Conservation (phyloP, 2,329 filamentous ascomycete genomes). For the Colletotrichum euphorbiae region DNA sequence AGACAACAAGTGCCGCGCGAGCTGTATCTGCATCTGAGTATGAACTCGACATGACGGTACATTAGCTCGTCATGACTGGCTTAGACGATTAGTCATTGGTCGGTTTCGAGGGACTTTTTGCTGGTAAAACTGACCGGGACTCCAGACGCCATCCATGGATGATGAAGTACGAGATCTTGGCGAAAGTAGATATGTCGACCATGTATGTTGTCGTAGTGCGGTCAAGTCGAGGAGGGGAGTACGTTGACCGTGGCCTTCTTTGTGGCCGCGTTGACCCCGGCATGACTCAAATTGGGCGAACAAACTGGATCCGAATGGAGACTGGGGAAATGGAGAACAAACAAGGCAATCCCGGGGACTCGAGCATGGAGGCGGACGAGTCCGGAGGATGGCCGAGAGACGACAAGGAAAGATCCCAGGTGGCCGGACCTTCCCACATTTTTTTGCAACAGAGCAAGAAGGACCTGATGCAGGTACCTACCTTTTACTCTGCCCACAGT, state of each 20-base stretch:
- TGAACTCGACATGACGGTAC: conserved; percentile 6
- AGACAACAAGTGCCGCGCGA: conserved; percentile 22
- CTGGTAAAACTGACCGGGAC: conserved; percentile 1
- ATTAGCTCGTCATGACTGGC: conserved; percentile 4
- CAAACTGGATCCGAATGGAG: neutral
- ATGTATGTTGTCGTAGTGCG: neutral
- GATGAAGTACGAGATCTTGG: conserved; percentile 22
- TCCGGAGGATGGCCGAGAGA: conserved; percentile 32
- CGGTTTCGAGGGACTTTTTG: conserved; percentile 1
- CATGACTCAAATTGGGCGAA: conserved; percentile 20
- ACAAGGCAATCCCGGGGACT: neutral
- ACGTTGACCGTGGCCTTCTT: neutral
- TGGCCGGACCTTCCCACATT: conserved; percentile 14
- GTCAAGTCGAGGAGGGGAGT: conserved; percentile 2
- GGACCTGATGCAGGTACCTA: too few relatives aligned
- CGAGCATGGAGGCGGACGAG: neutral
- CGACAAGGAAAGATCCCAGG: conserved; percentile 3
- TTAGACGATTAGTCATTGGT: neutral
- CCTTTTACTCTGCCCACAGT: too few relatives aligned
- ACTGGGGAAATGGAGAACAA: conserved; percentile 1
- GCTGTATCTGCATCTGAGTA: conserved; percentile 25
- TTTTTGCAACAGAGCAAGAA: conserved; percentile 3
- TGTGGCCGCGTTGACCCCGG: conserved; percentile 7
- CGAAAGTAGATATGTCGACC: conserved; percentile 10
- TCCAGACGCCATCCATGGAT: neutral